A percentile compares a stretch with the other conserved stretches of the same genome.
phyloP scores from a whole-genome alignment of 2,329 filamentous ascomycete genomes.

The Endothia cerciana region DNA sequence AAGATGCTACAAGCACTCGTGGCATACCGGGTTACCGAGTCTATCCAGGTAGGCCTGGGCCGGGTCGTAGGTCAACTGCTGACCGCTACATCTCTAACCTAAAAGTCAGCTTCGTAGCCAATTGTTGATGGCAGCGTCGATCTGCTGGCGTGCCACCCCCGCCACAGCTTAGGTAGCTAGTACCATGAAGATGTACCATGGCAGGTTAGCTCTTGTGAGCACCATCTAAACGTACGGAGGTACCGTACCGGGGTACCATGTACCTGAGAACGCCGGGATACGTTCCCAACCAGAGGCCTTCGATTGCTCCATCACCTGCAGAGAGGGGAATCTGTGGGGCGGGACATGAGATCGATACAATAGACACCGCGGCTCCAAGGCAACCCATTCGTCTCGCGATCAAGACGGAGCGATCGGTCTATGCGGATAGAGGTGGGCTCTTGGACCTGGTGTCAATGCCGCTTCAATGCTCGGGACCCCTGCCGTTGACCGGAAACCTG shows the following conservation, averaged over 20 bases:
- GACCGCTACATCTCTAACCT: neutral
- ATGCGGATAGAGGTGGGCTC: conserved; percentile 3
- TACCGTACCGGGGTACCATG: neutral
- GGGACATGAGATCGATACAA: neutral
- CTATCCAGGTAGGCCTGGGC: neutral
- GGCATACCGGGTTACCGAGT: neutral
- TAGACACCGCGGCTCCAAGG: neutral
- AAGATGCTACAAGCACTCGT: neutral
- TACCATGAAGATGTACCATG: too few relatives aligned
- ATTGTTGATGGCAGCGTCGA: too few relatives aligned
- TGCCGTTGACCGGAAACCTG: neutral
- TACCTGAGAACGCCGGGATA: neutral
- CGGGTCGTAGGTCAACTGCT: neutral
- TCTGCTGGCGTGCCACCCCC: too few relatives aligned
- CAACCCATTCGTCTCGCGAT: neutral
- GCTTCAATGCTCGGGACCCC: neutral
- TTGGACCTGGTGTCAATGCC: conserved; percentile 3
- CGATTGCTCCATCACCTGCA: conserved; percentile 1
- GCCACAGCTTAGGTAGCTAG: neutral
- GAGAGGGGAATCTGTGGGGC: neutral
- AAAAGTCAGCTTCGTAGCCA: neutral
- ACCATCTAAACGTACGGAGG: neutral
- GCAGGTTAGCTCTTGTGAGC: neutral
- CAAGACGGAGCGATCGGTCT: neutral
- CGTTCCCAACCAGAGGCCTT: neutral